Conservation (phyloP, 176 grass and related monocot genomes). For the Rhynchospora pubera region DNA sequence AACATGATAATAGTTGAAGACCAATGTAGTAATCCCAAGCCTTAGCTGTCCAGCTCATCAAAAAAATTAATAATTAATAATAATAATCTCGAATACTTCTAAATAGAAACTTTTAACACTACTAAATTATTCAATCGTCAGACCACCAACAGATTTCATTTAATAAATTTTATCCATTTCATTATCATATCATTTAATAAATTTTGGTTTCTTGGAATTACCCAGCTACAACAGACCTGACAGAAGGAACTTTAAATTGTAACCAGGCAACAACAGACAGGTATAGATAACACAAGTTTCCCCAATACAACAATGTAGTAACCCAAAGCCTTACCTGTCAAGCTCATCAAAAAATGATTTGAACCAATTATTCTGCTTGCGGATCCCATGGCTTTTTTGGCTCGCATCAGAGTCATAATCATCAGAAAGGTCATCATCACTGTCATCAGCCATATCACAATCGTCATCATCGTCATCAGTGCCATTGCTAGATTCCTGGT, state of each 20-base stretch:
- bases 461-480: conserved; percentile 45
- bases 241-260: background rate
- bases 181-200: background rate
- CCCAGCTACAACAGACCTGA: background rate
- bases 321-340: conserved; percentile 3
- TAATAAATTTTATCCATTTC: background rate
- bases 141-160: too few relatives aligned
- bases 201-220: background rate
- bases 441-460: conserved; percentile 43
- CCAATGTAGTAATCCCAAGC: background rate
- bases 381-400: conserved; percentile 54
- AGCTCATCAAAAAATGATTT: conserved; percentile 59
- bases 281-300: background rate
- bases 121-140: background rate
- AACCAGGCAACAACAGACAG: background rate
- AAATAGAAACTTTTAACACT: background rate
- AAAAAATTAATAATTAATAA: conserved; percentile 30
- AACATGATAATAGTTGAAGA: background rate
- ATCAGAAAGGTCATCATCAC: conserved; percentile 54
- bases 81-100: background rate
- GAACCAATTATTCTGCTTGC: conserved; percentile 69
- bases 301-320: background rate
- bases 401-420: conserved; percentile 71
- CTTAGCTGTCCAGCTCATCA: conserved; percentile 30
- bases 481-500: conserved; percentile 19